Conservation (phyloP, 495 filamentous ascomycete species). For the Halenospora varia region DNA sequence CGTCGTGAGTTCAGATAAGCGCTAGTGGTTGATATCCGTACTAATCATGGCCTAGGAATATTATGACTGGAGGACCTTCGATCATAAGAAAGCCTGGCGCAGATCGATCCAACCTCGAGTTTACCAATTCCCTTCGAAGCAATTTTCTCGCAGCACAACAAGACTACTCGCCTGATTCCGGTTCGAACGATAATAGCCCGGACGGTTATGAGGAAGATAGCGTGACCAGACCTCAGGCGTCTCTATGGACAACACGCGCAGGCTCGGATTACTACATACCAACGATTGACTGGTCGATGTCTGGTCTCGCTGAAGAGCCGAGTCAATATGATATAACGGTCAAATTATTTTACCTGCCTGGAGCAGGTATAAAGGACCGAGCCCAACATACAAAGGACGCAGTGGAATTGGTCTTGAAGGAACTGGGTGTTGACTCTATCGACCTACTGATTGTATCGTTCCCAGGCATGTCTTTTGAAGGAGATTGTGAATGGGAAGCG, state of each 20-base stretch:
- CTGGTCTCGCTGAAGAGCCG: slow-evolving; percentile 71
- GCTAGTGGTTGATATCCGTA: slow-evolving; percentile 6
- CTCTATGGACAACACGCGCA: slow-evolving; percentile 62
- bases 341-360: slow-evolving; percentile 87
- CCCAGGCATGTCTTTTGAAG: slow-evolving; percentile 89
- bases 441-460: slow-evolving; percentile 92
- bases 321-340: slow-evolving; percentile 87
- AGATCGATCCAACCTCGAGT: slow-evolving; percentile 81
- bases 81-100: slow-evolving; percentile 71
- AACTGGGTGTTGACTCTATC: slow-evolving; percentile 68
- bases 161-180: slow-evolving; percentile 38
- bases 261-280: slow-evolving; percentile 68
- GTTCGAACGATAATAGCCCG: slow-evolving; percentile 17
- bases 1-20: slow-evolving; percentile 55
- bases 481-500: slow-evolving; percentile 79
- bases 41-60: slow-evolving; percentile 57
- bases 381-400: slow-evolving; percentile 69
- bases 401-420: slow-evolving; percentile 70
- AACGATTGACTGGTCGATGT: slow-evolving; percentile 63
- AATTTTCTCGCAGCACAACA: slow-evolving; percentile 74
- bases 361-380: slow-evolving; percentile 55
- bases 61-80: slow-evolving; percentile 74
- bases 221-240: slow-evolving; percentile 23
- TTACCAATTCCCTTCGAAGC: slow-evolving; percentile 76
- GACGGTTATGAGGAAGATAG: slow-evolving; percentile 23